Conservation (phyloP, 1,139 yeast species). For the Yamadazyma membranifaciens region DNA sequence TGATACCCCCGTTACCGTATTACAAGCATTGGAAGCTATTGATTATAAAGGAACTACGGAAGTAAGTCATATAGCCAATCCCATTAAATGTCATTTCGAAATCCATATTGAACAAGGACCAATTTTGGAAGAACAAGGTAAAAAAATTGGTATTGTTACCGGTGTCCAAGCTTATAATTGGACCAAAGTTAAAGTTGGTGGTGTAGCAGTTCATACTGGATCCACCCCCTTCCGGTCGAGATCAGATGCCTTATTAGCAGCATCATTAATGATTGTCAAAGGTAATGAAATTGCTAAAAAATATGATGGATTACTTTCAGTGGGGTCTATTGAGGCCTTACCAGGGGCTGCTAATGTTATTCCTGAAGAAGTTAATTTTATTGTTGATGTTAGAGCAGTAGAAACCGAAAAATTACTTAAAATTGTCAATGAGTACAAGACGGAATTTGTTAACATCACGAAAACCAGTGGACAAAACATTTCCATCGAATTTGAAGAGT, state of each 20-base stretch:
- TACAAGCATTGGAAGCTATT: constrained; percentile 56
- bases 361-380: constrained; percentile 58
- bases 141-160: constrained; percentile 61
- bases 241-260: constrained; percentile 59
- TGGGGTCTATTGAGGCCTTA: constrained; percentile 56
- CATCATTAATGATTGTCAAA: constrained; percentile 53
- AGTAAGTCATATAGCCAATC: constrained; percentile 49
- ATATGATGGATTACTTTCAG: constrained; percentile 54
- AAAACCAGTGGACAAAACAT: constrained; percentile 20
- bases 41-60: constrained; percentile 57
- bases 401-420: constrained; percentile 41
- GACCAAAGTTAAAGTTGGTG: constrained; percentile 53
- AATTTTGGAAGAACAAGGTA: constrained; percentile 52
- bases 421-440: constrained; percentile 39
- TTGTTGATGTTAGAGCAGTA: constrained; percentile 58
- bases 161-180: constrained; percentile 71
- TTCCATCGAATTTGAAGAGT: constrained; percentile 37
- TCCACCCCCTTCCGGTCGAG: constrained; percentile 66
- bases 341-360: constrained; percentile 69
- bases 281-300: constrained; percentile 56
- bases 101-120: constrained; percentile 80
- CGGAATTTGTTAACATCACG: constrained; percentile 27
- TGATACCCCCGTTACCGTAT: constrained; percentile 48
- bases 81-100: constrained; percentile 69
- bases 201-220: constrained; percentile 71